Evolutionary conservation across 1,139 yeast genomes (phyloP).

Genomic region (Geotrichum histeridarum): DNA sequence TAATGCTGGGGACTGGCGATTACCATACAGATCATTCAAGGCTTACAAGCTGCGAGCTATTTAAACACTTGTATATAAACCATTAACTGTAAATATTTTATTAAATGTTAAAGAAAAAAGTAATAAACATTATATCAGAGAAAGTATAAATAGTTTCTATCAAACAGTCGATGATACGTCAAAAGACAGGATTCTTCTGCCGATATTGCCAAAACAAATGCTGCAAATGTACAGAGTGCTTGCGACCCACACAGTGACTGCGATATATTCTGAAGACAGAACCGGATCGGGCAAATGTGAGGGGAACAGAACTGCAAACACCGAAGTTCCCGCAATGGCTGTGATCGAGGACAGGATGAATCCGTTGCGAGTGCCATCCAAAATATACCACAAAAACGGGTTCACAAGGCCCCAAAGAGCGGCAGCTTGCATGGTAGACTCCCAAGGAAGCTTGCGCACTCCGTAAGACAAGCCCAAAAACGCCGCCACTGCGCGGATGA

Average conservation of each 20-base stretch:
- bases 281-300: conserved; percentile 27
- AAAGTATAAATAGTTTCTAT: not conserved
- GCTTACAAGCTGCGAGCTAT: conserved; percentile 44
- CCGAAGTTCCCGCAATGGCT: conserved; percentile 32
- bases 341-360: conserved; percentile 39
- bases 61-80: not conserved
- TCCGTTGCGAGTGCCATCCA: conserved; percentile 72
- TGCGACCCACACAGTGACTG: conserved; percentile 46
- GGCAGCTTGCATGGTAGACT: conserved; percentile 68
- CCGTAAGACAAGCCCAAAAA: conserved; percentile 82
- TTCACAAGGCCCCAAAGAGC: conserved; percentile 69
- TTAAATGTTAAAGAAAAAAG: conserved; percentile 4
- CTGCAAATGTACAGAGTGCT: conserved; percentile 66
- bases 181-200: conserved; percentile 45
- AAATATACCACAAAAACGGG: conserved; percentile 72
- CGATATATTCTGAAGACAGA: conserved; percentile 27
- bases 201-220: conserved; percentile 65
- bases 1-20: conserved; percentile 52
- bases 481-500: conserved; percentile 63
- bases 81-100: not conserved
- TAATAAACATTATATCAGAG: not conserved
- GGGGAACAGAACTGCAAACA: conserved; percentile 33
- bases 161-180: conserved; percentile 9
- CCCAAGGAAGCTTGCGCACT: conserved; percentile 75
- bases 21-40: conserved; percentile 62